Evolutionary conservation across 352 stramenopile genomes (phyloP), one percentile per base, ranked within the genome.

Genomic region (Phytopythium litorale): DNA sequence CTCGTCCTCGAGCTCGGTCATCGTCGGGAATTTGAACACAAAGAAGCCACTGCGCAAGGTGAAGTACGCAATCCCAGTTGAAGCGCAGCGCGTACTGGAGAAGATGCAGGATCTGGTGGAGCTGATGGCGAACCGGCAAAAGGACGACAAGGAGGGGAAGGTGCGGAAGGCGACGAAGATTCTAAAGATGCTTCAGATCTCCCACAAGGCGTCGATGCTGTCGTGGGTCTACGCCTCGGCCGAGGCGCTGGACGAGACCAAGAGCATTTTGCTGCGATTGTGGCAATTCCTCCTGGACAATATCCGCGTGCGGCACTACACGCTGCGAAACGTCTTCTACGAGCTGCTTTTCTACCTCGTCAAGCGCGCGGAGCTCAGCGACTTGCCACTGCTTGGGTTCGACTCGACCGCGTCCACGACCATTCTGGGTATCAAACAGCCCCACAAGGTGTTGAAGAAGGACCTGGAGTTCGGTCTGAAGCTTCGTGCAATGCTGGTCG

Each of bases 281-380:
- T 96, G 87, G 87, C 87, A 95, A 52, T 96, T 96, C 43, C 53
- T 96, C 28, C 69, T 96, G 45, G 87, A 96, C 64, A 96, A 96
- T 45, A 96, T 96, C 64, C 87, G 87, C 35, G 87, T 96, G n/a
- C 79, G 87, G 35, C 86, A 96, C 63, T 96, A 96, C 65, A 93
- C 87, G 13, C 64, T 96, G 55, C 84, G 87, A 40, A 96, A 96
- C 64, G 86, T 96, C 11, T 94, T 96, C 43, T 96, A 96, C 52
- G 87, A 96, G 53, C 38, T 95, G 51, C 73, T 95, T 12, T 96
- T 96, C 56, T 96, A 96, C 67, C 67, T 96, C 38, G 82, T 96
- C 6, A 96, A 96, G 70, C 84, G 87, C 23, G 87, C 86, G 0
- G 87, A 96, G 51, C 55, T 96, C 46, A 95, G 87, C 53, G 86